Conservation (phyloP, 2,329 filamentous ascomycete genomes). For the Monilinia aucupariae region DNA sequence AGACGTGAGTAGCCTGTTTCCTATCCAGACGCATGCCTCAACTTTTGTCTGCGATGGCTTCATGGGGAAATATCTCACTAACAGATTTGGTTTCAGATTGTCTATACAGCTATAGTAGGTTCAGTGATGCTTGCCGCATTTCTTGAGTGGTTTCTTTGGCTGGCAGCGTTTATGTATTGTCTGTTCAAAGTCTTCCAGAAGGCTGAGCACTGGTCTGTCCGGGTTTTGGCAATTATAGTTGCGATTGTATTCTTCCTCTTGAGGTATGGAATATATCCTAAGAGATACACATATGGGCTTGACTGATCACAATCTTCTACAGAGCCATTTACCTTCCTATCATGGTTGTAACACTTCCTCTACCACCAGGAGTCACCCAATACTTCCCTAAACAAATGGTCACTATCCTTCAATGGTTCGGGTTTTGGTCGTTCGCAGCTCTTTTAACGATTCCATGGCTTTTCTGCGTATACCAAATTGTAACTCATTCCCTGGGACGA, state of each 20-base stretch:
- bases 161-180: conserved; percentile 91
- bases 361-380: conserved; percentile 65
- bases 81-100: conserved; percentile 52
- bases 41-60: background rate
- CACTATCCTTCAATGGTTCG: conserved; percentile 79
- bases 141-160: conserved; percentile 91
- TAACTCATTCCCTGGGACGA: conserved; percentile 79
- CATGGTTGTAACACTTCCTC: conserved; percentile 86
- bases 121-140: conserved; percentile 77
- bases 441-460: conserved; percentile 86
- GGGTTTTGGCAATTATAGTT: conserved; percentile 69
- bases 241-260: conserved; percentile 67
- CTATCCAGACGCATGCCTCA: background rate
- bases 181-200: conserved; percentile 82
- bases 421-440: conserved; percentile 86
- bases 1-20: conserved; percentile 38
- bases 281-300: background rate
- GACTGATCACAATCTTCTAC: conserved; percentile 12
- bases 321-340: conserved; percentile 85
- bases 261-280: conserved; percentile 49
- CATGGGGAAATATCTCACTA: conserved; percentile 11
- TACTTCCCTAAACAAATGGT: conserved; percentile 69
- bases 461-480: conserved; percentile 85
- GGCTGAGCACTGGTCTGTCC: conserved; percentile 81
- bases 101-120: conserved; percentile 78